Evolutionary conservation across 129 eudicot genomes (phyloP).

Genomic region (Erigeron canadensis): DNA sequence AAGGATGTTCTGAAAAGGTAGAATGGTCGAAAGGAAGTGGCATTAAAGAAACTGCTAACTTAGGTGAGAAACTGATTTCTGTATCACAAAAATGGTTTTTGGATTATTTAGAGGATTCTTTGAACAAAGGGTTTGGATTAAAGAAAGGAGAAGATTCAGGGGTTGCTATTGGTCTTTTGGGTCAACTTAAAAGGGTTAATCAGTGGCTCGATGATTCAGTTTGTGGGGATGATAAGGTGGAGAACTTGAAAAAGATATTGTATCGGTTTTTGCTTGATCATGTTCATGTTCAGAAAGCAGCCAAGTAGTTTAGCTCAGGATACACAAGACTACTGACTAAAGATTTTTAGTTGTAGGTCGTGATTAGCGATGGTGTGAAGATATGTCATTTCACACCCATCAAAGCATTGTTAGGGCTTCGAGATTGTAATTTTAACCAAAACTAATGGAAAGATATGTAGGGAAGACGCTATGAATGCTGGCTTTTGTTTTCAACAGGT

Average conservation of each 20-base stretch:
- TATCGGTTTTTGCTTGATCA: constrained; percentile 62
- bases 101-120: constrained; percentile 55
- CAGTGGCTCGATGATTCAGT: constrained; percentile 58
- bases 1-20: constrained; percentile 28
- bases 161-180: constrained; percentile 46
- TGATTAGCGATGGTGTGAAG: constrained; percentile 19
- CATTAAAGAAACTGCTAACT: constrained; percentile 44
- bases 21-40: constrained; percentile 51
- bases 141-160: constrained; percentile 36
- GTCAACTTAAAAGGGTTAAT: constrained; percentile 72
- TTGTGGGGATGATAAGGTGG: constrained; percentile 54
- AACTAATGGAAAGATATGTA: constrained; percentile 29
- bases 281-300: constrained; percentile 52
- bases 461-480: constrained; percentile 25
- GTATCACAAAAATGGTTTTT: constrained; percentile 65
- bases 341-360: constrained; percentile 22
- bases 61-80: constrained; percentile 52
- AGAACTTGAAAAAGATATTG: constrained; percentile 51
- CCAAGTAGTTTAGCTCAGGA: constrained; percentile 42
- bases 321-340: constrained; percentile 40
- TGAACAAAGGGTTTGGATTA: constrained; percentile 47
- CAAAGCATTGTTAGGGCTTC: constrained; percentile 15
- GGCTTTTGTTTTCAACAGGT: constrained; percentile 9
- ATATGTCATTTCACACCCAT: constrained; percentile 24
- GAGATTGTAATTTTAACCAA: constrained; percentile 27